Conservation (phyloP, 192 early-diverging fungal species). For the Entophlyctis luteolus region DNA sequence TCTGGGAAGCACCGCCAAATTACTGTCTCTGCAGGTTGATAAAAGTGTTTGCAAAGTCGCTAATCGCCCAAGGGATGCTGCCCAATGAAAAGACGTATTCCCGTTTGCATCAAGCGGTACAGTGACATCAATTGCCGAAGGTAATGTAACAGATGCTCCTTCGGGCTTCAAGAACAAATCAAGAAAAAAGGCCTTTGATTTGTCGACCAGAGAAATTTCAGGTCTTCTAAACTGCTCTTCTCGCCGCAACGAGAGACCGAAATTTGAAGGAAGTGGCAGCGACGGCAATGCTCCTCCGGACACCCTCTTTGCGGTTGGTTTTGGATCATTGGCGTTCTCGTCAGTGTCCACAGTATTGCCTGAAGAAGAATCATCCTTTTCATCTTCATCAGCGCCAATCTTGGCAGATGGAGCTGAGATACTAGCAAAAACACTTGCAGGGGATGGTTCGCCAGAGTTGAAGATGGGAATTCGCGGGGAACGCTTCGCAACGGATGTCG, state of each 20-base stretch:
- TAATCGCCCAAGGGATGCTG: constrained; percentile 5
- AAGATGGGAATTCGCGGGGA: too few relatives aligned
- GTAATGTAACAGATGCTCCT: not conserved
- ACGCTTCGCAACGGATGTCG: not conserved
- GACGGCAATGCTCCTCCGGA: not conserved
- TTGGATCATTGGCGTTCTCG: not conserved
- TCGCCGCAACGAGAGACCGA: not conserved
- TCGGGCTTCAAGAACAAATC: not conserved
- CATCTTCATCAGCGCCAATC: not conserved
- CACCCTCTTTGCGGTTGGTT: not conserved
- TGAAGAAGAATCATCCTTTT: not conserved
- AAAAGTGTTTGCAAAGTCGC: not conserved
- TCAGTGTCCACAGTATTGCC: not conserved
- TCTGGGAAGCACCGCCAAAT: not conserved
- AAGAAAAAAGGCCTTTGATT: not conserved
- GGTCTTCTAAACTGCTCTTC: not conserved
- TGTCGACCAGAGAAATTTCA: not conserved
- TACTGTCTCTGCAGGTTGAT: not conserved
- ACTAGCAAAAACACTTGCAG: not conserved
- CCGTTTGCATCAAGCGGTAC: constrained; percentile 8
- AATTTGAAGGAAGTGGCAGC: not conserved
- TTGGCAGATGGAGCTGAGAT: not conserved
- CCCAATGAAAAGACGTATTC: constrained; percentile 25
- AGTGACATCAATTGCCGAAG: not conserved
- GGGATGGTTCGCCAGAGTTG: not conserved